phyloP scores from a whole-genome alignment of 257 asterid species.

The Fraxinus americana region DNA sequence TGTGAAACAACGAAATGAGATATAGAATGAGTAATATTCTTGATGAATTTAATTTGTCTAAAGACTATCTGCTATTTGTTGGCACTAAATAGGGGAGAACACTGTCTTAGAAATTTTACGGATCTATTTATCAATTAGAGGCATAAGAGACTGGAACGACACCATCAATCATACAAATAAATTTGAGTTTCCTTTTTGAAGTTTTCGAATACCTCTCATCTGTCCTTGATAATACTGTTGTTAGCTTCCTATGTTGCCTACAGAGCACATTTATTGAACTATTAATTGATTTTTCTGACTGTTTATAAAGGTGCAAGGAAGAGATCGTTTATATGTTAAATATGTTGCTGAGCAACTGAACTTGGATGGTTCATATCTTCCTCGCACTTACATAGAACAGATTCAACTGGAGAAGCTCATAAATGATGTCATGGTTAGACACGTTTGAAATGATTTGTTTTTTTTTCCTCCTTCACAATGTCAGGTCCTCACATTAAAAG shows the following conservation, averaged over 20 bases:
- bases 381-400: conserved; percentile 95
- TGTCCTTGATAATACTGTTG: background rate
- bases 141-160: background rate
- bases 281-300: conserved; percentile 23
- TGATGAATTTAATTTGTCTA: background rate
- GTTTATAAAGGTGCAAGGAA: conserved; percentile 84
- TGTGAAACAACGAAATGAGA: background rate
- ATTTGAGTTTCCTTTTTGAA: conserved; percentile 2
- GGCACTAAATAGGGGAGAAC: background rate
- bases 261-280: conserved; percentile 25
- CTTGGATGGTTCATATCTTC: conserved; percentile 84
- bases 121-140: background rate
- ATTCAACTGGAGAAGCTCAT: conserved; percentile 95
- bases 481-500: conserved; percentile 24
- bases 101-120: background rate
- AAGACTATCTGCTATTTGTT: background rate
- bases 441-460: conserved; percentile 8
- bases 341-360: conserved; percentile 75
- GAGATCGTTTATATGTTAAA: conserved; percentile 78
- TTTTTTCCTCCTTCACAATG: conserved; percentile 17
- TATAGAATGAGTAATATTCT: background rate
- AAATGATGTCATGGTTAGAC: conserved; percentile 87
- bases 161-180: background rate
- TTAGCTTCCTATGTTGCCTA: conserved; percentile 18
- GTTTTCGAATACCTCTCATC: conserved; percentile 2